A percentile compares a stretch with the other conserved stretches of the same genome.
These are phyloP conservation scores for Alternaria sp. DNA, from an alignment of 2,329 filamentous ascomycete species.

Conservation along the genomic window DNA sequence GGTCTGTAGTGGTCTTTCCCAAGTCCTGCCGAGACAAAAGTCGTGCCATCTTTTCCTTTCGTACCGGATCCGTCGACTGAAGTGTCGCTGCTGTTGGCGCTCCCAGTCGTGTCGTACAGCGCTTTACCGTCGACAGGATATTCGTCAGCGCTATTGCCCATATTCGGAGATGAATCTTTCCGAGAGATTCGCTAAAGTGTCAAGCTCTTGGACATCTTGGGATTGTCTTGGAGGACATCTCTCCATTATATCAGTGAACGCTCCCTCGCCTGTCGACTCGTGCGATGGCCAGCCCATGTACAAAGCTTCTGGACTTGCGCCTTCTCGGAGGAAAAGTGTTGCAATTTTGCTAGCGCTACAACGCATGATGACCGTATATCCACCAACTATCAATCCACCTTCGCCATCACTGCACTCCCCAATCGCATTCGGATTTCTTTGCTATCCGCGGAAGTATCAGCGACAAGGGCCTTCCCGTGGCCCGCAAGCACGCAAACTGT, in stretches of 20 bases:
- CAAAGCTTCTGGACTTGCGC: neutral
- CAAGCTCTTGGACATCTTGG: constrained; percentile 11
- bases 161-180: constrained; percentile 14
- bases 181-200: neutral
- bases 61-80: constrained; percentile 17
- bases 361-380: constrained; percentile 1
- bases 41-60: constrained; percentile 33
- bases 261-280: neutral
- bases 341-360: constrained; percentile 8
- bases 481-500: constrained; percentile 5
- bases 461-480: neutral
- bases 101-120: constrained; percentile 28
- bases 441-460: neutral
- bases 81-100: constrained; percentile 30
- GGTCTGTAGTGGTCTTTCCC: constrained; percentile 57
- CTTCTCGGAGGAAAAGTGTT: neutral
- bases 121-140: constrained; percentile 30
- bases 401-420: neutral
- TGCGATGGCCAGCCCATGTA: neutral
- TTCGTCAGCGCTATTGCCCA: constrained; percentile 7
- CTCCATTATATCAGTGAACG: constrained; percentile 15
- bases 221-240: constrained; percentile 8
- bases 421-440: neutral
- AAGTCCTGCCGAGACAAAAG: constrained; percentile 50
- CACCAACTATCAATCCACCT: neutral